Evolutionary conservation across 1,284 basidiomycete species (phyloP).

Genomic region (Pascua guehoae): DNA sequence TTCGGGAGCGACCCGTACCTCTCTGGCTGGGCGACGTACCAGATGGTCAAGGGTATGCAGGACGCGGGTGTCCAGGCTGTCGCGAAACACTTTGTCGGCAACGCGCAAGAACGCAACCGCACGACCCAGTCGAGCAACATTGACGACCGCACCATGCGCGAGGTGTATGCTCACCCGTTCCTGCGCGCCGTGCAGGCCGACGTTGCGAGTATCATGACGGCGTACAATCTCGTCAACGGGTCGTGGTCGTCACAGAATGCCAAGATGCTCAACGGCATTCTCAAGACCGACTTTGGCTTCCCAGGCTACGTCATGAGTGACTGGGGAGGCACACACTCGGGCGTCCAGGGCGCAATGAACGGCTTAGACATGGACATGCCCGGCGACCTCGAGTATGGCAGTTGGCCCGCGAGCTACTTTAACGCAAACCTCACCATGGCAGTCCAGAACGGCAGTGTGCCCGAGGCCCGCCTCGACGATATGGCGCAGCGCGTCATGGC

Average conservation of each 20-base stretch:
- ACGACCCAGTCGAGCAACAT: conserved; percentile 21
- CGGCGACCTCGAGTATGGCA: conserved; percentile 15
- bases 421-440: conserved; percentile 24
- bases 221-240: conserved; percentile 62
- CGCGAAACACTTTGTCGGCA: conserved; percentile 26
- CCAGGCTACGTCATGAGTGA: conserved; percentile 13
- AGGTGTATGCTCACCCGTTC: conserved; percentile 51
- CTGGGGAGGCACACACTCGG: conserved; percentile 27
- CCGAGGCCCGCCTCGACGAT: conserved; percentile 28
- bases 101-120: conserved; percentile 28
- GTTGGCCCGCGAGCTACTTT: conserved; percentile 14
- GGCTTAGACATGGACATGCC: conserved; percentile 54
- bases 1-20: conserved; percentile 68
- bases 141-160: conserved; percentile 25
- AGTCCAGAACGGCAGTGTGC: conserved; percentile 25
- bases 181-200: conserved; percentile 66
- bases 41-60: conserved; percentile 72
- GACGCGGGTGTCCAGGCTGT: conserved; percentile 60
- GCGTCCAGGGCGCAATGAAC: conserved; percentile 14
- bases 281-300: conserved; percentile 72
- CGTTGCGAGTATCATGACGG: conserved; percentile 69
- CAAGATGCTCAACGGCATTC: conserved; percentile 62
- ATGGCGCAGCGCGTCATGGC: conserved; percentile 33
- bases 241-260: conserved; percentile 62
- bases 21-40: conserved; percentile 62